These are phyloP conservation scores for Corymbia calophylla DNA, from an alignment of 441 rosid genomes.

Conservation along the genomic window DNA sequence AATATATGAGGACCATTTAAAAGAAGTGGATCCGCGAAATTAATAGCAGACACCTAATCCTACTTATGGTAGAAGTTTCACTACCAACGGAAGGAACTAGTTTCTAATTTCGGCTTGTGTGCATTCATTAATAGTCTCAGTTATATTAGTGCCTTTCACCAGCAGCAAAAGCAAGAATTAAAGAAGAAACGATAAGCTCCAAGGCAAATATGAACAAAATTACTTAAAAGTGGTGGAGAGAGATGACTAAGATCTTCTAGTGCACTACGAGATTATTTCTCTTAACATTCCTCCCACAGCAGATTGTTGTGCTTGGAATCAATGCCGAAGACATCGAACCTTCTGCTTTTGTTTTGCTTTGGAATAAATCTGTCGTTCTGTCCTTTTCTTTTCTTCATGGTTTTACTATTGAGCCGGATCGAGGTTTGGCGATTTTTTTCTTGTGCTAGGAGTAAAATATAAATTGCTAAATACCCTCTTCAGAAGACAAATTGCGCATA, in stretches of 20 bases:
- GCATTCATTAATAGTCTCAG: background rate
- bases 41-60: background rate
- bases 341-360: background rate
- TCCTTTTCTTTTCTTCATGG: background rate
- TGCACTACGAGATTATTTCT: background rate
- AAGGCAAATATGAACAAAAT: background rate
- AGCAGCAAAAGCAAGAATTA: background rate
- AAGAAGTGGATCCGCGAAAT: background rate
- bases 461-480: background rate
- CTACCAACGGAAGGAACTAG: background rate
- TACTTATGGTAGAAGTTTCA: background rate
- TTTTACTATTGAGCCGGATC: background rate
- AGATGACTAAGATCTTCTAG: background rate
- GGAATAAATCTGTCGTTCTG: background rate
- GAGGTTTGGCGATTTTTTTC: background rate
- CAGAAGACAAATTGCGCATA: background rate
- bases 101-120: background rate
- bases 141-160: background rate
- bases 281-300: background rate
- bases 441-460: background rate
- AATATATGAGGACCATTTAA: background rate
- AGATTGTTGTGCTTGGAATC: background rate
- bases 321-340: background rate
- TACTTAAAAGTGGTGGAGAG: too few relatives aligned
- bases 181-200: background rate